Conservation (phyloP, 2,329 filamentous ascomycete genomes). For the Ophiocordyceps camponoti-saundersi region DNA sequence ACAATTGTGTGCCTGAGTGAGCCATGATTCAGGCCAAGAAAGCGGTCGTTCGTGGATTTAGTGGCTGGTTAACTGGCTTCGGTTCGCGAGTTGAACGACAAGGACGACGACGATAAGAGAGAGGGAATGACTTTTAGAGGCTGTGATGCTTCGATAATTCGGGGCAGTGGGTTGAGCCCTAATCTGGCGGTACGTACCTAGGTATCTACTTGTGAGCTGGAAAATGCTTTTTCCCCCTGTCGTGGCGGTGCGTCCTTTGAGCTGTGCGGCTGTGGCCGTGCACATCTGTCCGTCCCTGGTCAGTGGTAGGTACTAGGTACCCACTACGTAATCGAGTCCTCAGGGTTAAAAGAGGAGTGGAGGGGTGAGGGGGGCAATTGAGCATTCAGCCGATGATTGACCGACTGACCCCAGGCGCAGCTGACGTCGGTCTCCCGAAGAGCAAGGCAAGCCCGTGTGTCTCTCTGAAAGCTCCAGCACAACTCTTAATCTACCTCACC, state of each 20-base stretch:
- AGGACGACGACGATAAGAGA: constrained; percentile 1
- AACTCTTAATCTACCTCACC: too few species aligned
- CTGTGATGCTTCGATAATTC: constrained; percentile 5
- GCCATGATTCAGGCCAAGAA: constrained; percentile 30
- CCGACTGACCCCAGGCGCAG: background rate
- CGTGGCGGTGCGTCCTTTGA: background rate
- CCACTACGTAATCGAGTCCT: too few species aligned
- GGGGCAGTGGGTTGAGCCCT: constrained; percentile 14
- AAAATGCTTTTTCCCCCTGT: background rate
- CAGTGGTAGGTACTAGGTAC: too few species aligned
- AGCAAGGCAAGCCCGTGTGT: background rate
- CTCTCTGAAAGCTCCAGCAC: too few species aligned
- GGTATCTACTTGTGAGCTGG: background rate
- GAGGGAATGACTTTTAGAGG: constrained; percentile 2
- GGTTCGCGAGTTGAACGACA: constrained; percentile 9
- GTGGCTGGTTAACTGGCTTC: constrained; percentile 9
- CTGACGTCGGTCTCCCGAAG: background rate
- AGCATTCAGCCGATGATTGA: background rate
- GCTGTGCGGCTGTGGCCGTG: background rate
- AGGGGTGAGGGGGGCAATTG: too few species aligned
- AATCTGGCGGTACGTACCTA: constrained; percentile 4
- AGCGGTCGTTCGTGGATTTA: background rate
- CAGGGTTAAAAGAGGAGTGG: too few species aligned
- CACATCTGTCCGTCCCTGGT: too few species aligned
- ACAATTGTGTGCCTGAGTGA: constrained; percentile 45